Evolutionary conservation across 495 filamentous ascomycete species (phyloP), one percentile per base, ranked within the genome.

Genomic region (Lindgomyces ingoldianus): DNA sequence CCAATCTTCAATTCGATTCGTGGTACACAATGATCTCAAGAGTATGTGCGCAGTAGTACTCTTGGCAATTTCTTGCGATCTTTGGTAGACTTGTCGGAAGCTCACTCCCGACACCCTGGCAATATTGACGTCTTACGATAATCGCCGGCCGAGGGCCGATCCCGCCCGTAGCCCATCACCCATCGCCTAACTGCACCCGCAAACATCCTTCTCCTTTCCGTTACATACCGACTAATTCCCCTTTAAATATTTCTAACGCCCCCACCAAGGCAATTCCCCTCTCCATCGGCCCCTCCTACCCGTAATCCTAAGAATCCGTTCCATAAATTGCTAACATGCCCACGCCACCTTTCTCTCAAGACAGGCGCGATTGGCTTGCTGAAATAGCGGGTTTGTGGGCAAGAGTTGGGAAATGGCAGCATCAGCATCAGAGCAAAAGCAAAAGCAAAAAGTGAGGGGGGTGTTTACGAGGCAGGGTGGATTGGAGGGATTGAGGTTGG

Each of bases 391-490:
- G 46, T 16, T 48, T 67, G 42, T 48, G n/a, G n/a, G n/a, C n/a
- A n/a, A n/a, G n/a, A n/a, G n/a, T 61, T 22, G 4, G 55, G 22
- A 46, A 48, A 22, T 11, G 24, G 39, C n/a, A 62, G n/a, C 18
- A 19, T 14, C 11, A 47, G 18, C 1, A 18, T 44, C 3, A 26
- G 44, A 56, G 27, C 36, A 29, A 57, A 57, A 22, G 42, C 24
- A 29, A 46, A 9, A 24, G n/a, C 24, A 19, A 45, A 45, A 26
- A 39, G 49, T 69, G 24, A 75, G 78, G 60, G 77, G 82, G 72
- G 84, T 81, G 82, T 69, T 77, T 18, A 78, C 80, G 10, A 62
- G 72, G 42, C 79, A 83, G 41, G 71, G 80, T 68, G 82, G 83
- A 10, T 57, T 84, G n/a, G 78, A 81, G 21, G 81, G 78, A 44